phyloP scores from a whole-genome alignment of 2,329 filamentous ascomycete species.

The Exophiala sp. region DNA sequence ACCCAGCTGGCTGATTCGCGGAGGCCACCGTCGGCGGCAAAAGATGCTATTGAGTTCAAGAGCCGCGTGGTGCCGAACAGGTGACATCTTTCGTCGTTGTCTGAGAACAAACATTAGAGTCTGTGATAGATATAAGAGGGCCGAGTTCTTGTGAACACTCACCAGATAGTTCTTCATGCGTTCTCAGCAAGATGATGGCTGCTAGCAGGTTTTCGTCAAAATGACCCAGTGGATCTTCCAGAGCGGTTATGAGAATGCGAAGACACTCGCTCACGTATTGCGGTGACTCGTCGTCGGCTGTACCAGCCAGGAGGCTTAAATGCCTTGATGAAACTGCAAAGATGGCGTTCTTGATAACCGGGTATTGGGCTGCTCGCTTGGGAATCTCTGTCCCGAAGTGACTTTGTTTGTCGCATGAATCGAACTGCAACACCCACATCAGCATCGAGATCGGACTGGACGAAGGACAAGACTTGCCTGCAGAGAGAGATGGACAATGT shows the following conservation, averaged over 20 bases:
- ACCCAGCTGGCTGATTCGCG: conserved; percentile 41
- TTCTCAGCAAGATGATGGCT: conserved; percentile 45
- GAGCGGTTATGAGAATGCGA: conserved; percentile 42
- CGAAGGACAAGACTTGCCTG: conserved; percentile 29
- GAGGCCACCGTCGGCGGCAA: conserved; percentile 38
- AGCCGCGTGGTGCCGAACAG: conserved; percentile 38
- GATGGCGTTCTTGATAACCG: conserved; percentile 45
- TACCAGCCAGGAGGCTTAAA: conserved; percentile 37
- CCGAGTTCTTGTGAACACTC: too few species aligned
- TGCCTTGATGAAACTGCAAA: conserved; percentile 45
- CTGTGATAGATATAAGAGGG: too few species aligned
- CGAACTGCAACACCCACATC: conserved; percentile 26
- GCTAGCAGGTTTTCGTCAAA: conserved; percentile 46
- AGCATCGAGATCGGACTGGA: conserved; percentile 1
- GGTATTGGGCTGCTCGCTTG: conserved; percentile 42
- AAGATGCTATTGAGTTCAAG: conserved; percentile 37
- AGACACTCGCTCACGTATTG: conserved; percentile 45
- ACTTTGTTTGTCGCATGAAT: conserved; percentile 34
- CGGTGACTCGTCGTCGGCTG: conserved; percentile 40
- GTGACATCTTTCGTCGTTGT: conserved; percentile 35
- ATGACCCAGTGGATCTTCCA: conserved; percentile 39
- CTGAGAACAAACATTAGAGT: not conserved
- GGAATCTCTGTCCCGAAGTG: conserved; percentile 46
- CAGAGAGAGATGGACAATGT: conserved; percentile 34
- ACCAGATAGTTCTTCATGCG: conserved; percentile 43